Base-by-base conservation (phyloP, 164 flowering plant genomes). In the Saururus chinensis region DNA sequence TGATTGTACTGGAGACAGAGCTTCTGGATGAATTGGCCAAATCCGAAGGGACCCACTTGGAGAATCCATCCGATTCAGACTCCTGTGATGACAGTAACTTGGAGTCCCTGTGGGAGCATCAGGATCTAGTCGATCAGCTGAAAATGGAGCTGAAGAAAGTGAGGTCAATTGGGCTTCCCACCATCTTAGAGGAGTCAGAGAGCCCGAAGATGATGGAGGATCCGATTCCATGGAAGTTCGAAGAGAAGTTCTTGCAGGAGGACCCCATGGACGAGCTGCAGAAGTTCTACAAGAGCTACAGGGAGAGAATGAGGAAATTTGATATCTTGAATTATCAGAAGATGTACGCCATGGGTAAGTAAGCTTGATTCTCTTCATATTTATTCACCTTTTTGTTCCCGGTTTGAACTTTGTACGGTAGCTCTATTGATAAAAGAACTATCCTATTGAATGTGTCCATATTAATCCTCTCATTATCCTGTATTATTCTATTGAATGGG, bases 281-380 rank as follows among this genome's bases (percentile, higher is more conserved):
- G 68, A 91, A 81, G 67, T 74, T 89, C 75, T 82, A 85, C 83
- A 82, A 74, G 71, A 84, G 84, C 66, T 95, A 91, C 76, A 75
- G 74, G 53, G 96, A 91, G 64, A 73, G 87, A 60, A 91, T 95
- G 99, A 70, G 96, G 17, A 91, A 89, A 64, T 76, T 95, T 40
- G 99, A 95, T 51, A 87, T 95, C 79, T 73, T 95, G 78, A 95
- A 80, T 68, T 91, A 81, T 72, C 99, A 95, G 79, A 95, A 95
- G 84, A 84, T 85, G 95, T 82, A 87, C 69, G 88, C 97, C 40
- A 72, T 89, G 64, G 97, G 99, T 87, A 51, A 73, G 83, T 77
- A 45, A 25, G 22, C 21, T 30, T 30, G 2, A 2, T 6, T 30
- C 6, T 40, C 58, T 53, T 53, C 51, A 3, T 26, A 4, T 22